phyloP scores from a whole-genome alignment of 768 basidiomycete species.

The Tylopilus sp. region DNA sequence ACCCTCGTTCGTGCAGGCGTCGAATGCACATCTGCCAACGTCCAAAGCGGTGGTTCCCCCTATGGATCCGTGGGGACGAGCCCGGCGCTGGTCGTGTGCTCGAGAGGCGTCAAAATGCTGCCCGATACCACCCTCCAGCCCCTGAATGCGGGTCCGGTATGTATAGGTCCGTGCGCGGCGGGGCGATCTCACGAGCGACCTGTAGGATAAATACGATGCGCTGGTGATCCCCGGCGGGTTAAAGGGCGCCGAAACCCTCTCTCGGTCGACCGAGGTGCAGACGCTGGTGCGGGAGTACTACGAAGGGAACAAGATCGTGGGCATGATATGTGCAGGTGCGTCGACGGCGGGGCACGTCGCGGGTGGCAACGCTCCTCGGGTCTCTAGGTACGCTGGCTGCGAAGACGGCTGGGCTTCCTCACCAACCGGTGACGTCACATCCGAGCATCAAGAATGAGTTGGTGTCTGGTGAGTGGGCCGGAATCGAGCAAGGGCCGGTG shows the following conservation, averaged over 20 bases:
- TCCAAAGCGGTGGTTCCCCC: slow-evolving; percentile 35
- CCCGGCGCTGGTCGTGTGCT: slow-evolving; percentile 57
- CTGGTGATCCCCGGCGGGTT: slow-evolving; percentile 77
- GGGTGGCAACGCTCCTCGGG: background rate
- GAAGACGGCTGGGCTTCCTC: slow-evolving; percentile 53
- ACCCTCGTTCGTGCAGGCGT: slow-evolving; percentile 78
- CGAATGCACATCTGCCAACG: slow-evolving; percentile 61
- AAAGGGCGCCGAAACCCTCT: slow-evolving; percentile 72
- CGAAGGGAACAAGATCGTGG: slow-evolving; percentile 46
- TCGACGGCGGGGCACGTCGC: background rate
- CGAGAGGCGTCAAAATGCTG: slow-evolving; percentile 69
- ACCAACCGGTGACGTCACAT: slow-evolving; percentile 73
- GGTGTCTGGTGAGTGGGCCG: slow-evolving; percentile 42
- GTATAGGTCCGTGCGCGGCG: slow-evolving; percentile 10
- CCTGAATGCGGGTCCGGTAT: slow-evolving; percentile 45
- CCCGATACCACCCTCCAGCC: slow-evolving; percentile 57
- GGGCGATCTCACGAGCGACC: background rate
- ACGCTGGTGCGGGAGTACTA: slow-evolving; percentile 55
- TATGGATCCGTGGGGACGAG: slow-evolving; percentile 27
- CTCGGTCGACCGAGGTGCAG: slow-evolving; percentile 56
- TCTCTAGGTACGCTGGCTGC: slow-evolving; percentile 66
- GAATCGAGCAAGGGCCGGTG: background rate
- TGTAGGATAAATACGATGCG: slow-evolving; percentile 62
- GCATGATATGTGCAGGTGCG: slow-evolving; percentile 84
- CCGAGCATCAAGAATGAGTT: slow-evolving; percentile 63